Conservation (phyloP, 2,329 filamentous ascomycete genomes). For the Monilinia fructicola region DNA sequence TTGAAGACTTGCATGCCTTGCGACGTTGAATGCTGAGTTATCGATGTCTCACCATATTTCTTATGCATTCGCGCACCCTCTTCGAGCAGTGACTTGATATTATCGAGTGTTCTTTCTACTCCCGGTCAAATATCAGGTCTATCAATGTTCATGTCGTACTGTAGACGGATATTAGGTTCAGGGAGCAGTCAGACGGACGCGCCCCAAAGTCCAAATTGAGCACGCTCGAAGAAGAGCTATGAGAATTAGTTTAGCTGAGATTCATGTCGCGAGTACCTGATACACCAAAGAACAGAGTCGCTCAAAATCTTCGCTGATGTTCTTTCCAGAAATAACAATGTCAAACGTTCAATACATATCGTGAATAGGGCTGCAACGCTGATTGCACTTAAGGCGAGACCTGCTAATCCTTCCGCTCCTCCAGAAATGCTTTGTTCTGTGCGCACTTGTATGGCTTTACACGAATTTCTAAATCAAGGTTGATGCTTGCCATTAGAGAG, state of each 20-base stretch:
- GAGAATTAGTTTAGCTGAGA: neutral
- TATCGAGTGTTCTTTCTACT: conserved; percentile 20
- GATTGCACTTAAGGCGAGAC: conserved; percentile 30
- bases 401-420: conserved; percentile 24
- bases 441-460: neutral
- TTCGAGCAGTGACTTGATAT: conserved; percentile 25
- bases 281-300: conserved; percentile 28
- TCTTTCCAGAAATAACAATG: conserved; percentile 31
- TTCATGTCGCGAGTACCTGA: neutral
- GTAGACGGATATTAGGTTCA: conserved; percentile 11
- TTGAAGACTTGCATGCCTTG: conserved; percentile 29
- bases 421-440: conserved; percentile 15
- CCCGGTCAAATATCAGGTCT: conserved; percentile 16
- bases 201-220: conserved; percentile 26
- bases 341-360: conserved; percentile 36
- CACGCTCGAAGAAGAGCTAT: conserved; percentile 23
- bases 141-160: conserved; percentile 26
- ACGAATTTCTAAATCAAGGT: neutral
- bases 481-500: too few relatives aligned
- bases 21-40: conserved; percentile 2
- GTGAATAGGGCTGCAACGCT: conserved; percentile 35
- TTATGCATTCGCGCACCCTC: conserved; percentile 20
- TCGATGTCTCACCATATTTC: conserved; percentile 13
- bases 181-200: conserved; percentile 26
- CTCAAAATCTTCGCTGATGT: conserved; percentile 35